Percentiles rank a stretch among this genome's conserved stretches.
Evolutionary conservation across 129 eudicot species (phyloP).

Genomic region (Oenanthe sinensis): DNA sequence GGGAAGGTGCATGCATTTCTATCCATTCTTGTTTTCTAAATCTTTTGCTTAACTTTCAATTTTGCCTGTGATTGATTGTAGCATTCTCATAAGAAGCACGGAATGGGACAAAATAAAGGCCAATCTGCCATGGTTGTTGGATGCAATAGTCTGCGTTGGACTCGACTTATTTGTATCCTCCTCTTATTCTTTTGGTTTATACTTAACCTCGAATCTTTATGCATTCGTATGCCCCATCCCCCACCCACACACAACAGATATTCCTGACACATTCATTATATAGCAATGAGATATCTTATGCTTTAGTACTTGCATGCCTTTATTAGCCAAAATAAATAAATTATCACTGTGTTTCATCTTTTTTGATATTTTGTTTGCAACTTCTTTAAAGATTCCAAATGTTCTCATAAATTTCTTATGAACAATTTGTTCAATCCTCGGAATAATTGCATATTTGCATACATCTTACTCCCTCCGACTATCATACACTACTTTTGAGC

Average conservation of each 20-base stretch:
- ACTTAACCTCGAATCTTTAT: neutral
- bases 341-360: neutral
- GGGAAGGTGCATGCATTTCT: slow-evolving; percentile 48
- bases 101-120: slow-evolving; percentile 71
- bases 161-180: slow-evolving; percentile 93
- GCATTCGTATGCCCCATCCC: neutral
- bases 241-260: neutral
- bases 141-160: slow-evolving; percentile 71
- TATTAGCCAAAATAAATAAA: too few relatives aligned
- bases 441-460: neutral
- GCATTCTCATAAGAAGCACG: slow-evolving; percentile 69
- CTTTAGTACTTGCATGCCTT: neutral
- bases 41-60: neutral
- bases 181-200: neutral
- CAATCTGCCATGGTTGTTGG: slow-evolving; percentile 90
- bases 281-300: neutral
- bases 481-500: neutral
- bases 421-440: neutral
- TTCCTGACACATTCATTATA: neutral
- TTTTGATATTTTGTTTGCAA: neutral
- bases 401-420: neutral
- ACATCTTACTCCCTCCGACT: neutral
- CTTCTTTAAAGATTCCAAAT: neutral
- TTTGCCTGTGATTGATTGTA: slow-evolving; percentile 22
- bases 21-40: neutral